Evolutionary conservation across 441 rosid genomes (phyloP).

Genomic region (Melastoma candidum): DNA sequence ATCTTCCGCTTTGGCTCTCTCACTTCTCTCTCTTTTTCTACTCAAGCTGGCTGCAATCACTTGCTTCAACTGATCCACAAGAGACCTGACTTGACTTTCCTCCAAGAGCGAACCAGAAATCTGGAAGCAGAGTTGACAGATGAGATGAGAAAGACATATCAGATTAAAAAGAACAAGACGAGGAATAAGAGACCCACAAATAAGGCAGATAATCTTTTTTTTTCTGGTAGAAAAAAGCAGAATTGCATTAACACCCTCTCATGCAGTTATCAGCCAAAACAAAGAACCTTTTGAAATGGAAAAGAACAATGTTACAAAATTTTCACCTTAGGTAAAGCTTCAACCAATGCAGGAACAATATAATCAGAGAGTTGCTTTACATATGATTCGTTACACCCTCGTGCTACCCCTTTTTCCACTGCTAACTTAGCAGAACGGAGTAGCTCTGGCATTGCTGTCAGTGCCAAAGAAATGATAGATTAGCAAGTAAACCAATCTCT

Average conservation of each 20-base stretch:
- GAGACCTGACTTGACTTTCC: conserved; percentile 79
- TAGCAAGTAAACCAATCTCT: conserved; percentile 2
- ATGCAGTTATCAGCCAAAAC: no score
- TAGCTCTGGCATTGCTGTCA: conserved; percentile 94
- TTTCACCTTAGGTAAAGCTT: conserved; percentile 89
- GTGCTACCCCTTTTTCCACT: conserved; percentile 77
- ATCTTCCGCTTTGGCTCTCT: conserved; percentile 92
- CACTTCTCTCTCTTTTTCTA: conserved; percentile 85
- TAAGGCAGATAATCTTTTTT: no score
- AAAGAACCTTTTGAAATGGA: conserved; percentile 1
- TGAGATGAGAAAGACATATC: no score
- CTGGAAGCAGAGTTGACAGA: conserved; percentile 33
- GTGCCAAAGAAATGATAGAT: conserved; percentile 1
- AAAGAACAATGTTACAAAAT: background rate
- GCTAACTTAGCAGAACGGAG: conserved; percentile 95
- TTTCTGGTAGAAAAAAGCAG: no score
- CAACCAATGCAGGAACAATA: conserved; percentile 83
- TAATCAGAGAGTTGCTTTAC: conserved; percentile 90
- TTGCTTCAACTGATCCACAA: conserved; percentile 88
- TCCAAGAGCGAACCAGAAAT: conserved; percentile 74
- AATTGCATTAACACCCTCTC: no score
- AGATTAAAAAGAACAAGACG: no score
- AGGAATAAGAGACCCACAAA: no score
- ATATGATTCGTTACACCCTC: conserved; percentile 80
- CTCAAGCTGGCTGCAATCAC: conserved; percentile 96